A percentile compares a stretch with the other conserved stretches of the same genome.
Evolutionary conservation across 805 yeast species (phyloP).

Genomic region (Scheffersomyces lignosus): DNA sequence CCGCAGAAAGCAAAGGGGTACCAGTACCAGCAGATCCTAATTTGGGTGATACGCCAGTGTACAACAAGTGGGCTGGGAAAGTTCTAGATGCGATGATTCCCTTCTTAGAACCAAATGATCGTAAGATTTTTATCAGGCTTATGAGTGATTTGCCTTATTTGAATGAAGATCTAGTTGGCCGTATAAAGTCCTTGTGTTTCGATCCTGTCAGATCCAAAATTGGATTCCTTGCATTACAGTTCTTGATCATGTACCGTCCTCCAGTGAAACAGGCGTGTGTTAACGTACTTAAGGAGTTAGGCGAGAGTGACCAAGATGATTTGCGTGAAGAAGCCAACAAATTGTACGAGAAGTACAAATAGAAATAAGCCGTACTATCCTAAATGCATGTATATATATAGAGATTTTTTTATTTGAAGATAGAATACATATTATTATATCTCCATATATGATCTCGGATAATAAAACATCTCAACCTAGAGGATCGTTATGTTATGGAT

Average conservation of each 20-base stretch:
- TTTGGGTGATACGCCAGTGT: conserved; percentile 42
- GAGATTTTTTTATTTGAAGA: too few relatives aligned
- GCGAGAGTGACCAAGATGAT: conserved; percentile 48
- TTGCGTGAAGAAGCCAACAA: conserved; percentile 47
- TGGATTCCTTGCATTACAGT: conserved; percentile 82
- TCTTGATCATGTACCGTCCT: conserved; percentile 85
- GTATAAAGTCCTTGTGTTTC: conserved; percentile 69
- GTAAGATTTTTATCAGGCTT: conserved; percentile 76
- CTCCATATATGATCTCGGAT: too few relatives aligned
- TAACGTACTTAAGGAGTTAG: conserved; percentile 46
- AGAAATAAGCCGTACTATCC: too few relatives aligned
- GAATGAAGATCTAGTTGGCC: conserved; percentile 57
- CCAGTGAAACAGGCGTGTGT: conserved; percentile 66
- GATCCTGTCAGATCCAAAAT: conserved; percentile 82
- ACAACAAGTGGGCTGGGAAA: conserved; percentile 67
- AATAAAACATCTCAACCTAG: too few relatives aligned
- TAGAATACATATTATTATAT: too few relatives aligned
- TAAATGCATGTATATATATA: too few relatives aligned
- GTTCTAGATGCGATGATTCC: conserved; percentile 81
- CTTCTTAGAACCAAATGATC: conserved; percentile 76
- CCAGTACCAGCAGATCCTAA: conserved; percentile 13
- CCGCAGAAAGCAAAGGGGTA: conserved; percentile 14
- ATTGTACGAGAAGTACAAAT: conserved; percentile 47
- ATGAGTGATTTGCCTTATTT: conserved; percentile 86
- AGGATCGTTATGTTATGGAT: too few relatives aligned